Evolutionary conservation across 371 early-diverging fungal genomes (phyloP), one percentile per base, ranked within the genome.

Genomic region (Rhizopus microsporus): DNA sequence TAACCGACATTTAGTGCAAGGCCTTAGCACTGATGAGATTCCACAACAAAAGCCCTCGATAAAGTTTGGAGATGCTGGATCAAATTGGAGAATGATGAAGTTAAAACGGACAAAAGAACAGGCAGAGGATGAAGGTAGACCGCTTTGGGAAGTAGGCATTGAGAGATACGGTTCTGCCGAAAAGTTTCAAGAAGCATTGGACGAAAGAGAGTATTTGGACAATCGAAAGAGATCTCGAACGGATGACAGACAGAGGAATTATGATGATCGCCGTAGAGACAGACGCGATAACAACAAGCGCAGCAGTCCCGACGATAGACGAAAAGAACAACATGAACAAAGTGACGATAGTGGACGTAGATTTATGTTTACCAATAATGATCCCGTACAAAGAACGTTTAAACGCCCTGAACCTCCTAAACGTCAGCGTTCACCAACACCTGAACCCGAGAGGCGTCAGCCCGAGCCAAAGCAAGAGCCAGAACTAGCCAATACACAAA

Each of bases 51-150:
- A 72, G 60, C 23, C 47, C 3, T 40, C 59, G 0, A 59, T 71
- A 44, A 54, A 67, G 51, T 82, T 67, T 82, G 93, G 93, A 0
- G 93, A 93, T 59, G 78, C 81, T 3, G 92, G 92, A 1, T 86
- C 90, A 0, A 81, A 63, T 12, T 93, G 93, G 93, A 75, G 92
- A 48, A 93, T 92, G 91, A 86, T 86, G 67, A 91, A 91, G 52
- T 71, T 93, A 42, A 82, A 80, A 57, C 79, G 88, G 34, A 78
- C 86, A 33, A 74, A 75, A 63, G 91, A 92, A 50, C 83, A 83
- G 35, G 89, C 92, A 0, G 80, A 84, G 45, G 88, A 87, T 47
- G 88, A 90, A 54, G 80, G 78, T 0, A 72, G 85, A 29, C 51
- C 82, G 0, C 54, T 89, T 10, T 75, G 87, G 43, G 85, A 89